These are phyloP conservation scores for Rhizomucor pusillus DNA, from an alignment of 371 early-diverging fungal genomes.

Conservation along the genomic window DNA sequence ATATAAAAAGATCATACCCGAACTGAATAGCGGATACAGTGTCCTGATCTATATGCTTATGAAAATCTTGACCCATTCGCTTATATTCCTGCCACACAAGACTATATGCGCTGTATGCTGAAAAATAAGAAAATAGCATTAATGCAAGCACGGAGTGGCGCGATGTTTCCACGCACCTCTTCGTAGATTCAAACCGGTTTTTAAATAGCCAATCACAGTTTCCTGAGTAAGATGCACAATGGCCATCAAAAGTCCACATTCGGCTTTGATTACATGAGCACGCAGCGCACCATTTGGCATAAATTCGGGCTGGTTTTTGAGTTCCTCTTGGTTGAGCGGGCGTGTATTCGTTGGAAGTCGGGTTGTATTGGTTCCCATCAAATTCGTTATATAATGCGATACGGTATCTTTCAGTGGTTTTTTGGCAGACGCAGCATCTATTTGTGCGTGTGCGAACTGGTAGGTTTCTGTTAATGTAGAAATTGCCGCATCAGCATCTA, in stretches of 20 bases:
- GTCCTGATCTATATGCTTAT: conserved; percentile 30
- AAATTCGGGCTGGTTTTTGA: conserved; percentile 22
- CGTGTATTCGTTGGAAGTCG: conserved; percentile 26
- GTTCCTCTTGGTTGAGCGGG: conserved; percentile 21
- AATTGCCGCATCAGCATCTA: conserved; percentile 45
- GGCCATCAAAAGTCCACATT: conserved; percentile 50
- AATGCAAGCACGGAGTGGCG: too few species aligned
- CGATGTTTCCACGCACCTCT: conserved; percentile 33
- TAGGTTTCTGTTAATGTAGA: conserved; percentile 38
- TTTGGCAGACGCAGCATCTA: conserved; percentile 43
- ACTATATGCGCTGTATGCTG: conserved; percentile 39
- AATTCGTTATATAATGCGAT: conserved; percentile 24
- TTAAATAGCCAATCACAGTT: conserved; percentile 54
- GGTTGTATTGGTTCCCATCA: conserved; percentile 24
- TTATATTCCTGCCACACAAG: conserved; percentile 43
- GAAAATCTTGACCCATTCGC: conserved; percentile 36
- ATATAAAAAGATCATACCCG: conserved; percentile 23
- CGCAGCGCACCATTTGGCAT: conserved; percentile 58
- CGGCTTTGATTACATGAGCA: conserved; percentile 52
- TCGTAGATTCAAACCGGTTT: conserved; percentile 53
- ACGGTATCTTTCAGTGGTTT: conserved; percentile 38
- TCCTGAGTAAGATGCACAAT: conserved; percentile 54
- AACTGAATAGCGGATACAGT: conserved; percentile 41
- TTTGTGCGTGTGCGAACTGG: conserved; percentile 45
- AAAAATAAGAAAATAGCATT: too few species aligned